Conservation (phyloP, 805 yeast species). For the Yueomyces sp. region DNA sequence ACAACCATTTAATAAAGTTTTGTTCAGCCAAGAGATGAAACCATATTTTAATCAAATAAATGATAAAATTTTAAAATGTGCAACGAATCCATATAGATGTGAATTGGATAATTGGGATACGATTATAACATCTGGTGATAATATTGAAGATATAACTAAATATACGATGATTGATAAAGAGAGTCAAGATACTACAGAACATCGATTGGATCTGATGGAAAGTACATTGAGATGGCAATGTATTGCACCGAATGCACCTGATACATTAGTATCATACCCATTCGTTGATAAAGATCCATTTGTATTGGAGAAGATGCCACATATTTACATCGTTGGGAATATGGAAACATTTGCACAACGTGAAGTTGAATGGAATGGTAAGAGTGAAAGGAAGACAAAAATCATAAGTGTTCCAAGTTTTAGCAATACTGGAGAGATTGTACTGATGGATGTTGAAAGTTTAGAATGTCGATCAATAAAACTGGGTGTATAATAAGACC, state of each 20-base stretch:
- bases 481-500: slow-evolving; percentile 7
- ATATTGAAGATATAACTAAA: slow-evolving; percentile 60
- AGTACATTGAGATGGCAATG: slow-evolving; percentile 73
- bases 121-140: slow-evolving; percentile 77
- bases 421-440: slow-evolving; percentile 47
- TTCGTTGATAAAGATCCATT: slow-evolving; percentile 70
- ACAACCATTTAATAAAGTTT: slow-evolving; percentile 71
- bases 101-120: slow-evolving; percentile 42
- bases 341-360: slow-evolving; percentile 49
- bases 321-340: slow-evolving; percentile 77
- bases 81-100: slow-evolving; percentile 67
- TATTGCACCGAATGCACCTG: slow-evolving; percentile 90
- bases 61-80: slow-evolving; percentile 27
- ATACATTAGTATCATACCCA: slow-evolving; percentile 85
- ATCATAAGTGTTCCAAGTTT: slow-evolving; percentile 64
- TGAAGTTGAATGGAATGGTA: slow-evolving; percentile 12
- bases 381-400: slow-evolving; percentile 30
- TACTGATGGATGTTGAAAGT: slow-evolving; percentile 44
- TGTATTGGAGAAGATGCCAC: slow-evolving; percentile 65
- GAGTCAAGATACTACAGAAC: slow-evolving; percentile 14
- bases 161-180: slow-evolving; percentile 34
- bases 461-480: slow-evolving; percentile 41
- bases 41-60: slow-evolving; percentile 27
- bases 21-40: slow-evolving; percentile 37
- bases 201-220: slow-evolving; percentile 44